These are phyloP conservation scores for Ophiognomonia clavigignenti-juglandacearum DNA, from an alignment of 2,329 filamentous ascomycete species.

Conservation along the genomic window DNA sequence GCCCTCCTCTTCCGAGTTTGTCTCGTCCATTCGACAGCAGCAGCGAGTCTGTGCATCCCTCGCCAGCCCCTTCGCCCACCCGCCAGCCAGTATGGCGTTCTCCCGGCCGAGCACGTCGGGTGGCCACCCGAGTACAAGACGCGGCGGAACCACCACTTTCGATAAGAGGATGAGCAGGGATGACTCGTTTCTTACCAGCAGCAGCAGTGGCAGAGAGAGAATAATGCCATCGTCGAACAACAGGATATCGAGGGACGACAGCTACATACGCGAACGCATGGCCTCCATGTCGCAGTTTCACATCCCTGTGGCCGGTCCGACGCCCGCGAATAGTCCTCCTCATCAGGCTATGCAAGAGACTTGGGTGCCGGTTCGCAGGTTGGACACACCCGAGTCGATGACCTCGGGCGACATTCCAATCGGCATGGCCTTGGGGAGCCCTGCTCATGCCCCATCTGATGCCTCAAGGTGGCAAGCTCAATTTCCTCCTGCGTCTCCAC, in stretches of 20 bases:
- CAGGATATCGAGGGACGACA: slow-evolving; percentile 39
- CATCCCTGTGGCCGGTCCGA: slow-evolving; percentile 34
- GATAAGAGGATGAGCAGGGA: slow-evolving; percentile 42
- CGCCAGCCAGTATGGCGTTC: slow-evolving; percentile 23
- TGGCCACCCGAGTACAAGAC: slow-evolving; percentile 11
- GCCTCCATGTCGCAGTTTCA: slow-evolving; percentile 31
- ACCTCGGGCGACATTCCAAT: slow-evolving; percentile 48
- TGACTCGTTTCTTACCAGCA: slow-evolving; percentile 32
- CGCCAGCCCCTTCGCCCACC: slow-evolving; percentile 20
- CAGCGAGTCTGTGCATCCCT: slow-evolving; percentile 17
- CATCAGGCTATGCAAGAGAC: slow-evolving; percentile 25
- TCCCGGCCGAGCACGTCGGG: slow-evolving; percentile 35
- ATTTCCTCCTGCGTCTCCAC: slow-evolving; percentile 17
- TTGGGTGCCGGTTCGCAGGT: slow-evolving; percentile 29
- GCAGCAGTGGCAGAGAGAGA: not conserved
- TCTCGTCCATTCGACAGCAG: slow-evolving; percentile 26
- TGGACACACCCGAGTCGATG: slow-evolving; percentile 39
- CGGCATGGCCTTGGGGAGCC: slow-evolving; percentile 71
- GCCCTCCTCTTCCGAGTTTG: no score
- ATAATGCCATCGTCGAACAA: slow-evolving; percentile 25
- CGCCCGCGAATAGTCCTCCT: slow-evolving; percentile 36
- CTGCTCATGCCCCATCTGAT: slow-evolving; percentile 38
- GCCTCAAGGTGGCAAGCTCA: slow-evolving; percentile 23
- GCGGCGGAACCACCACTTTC: slow-evolving; percentile 14
- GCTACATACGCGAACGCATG: slow-evolving; percentile 28